Base-by-base conservation (phyloP, 192 early-diverging fungal species). In the Endogone sp. region DNA sequence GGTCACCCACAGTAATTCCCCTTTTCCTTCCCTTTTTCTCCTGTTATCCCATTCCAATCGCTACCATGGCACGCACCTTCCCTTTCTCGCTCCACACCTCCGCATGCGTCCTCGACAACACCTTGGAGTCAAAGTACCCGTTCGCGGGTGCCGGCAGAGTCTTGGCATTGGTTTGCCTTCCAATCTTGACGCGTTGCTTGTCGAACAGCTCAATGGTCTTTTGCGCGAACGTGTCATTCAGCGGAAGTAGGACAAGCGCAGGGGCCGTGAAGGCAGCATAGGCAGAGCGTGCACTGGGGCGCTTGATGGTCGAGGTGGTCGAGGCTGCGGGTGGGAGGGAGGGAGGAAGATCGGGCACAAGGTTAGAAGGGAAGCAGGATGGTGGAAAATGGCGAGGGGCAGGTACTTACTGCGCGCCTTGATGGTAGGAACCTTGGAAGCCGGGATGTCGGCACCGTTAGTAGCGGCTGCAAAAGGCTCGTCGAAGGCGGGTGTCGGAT, bases 51-150 rank as follows among this genome's bases (percentile, higher is more conserved):
- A 37, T n/a, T 54, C 75, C 27, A 8, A 28, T 10, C 9, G 10
- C 22, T 11, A 23, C 22, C 24, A 70, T 56, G 25, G 27, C 20
- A 66, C 31, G 20, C 72, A 31, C 89, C 74, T 85, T 86, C 24
- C 82, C 82, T n/a, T 78, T 68, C 4, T 89, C 85, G 66, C 72
- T 74, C 86, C 85, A 90, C 16, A 94, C 74, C 58, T 92, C 89
- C 25, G 92, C 93, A 72, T 94, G 93, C 27, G 77, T 79, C 26
- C 93, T 77, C 29, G 85, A 88, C 23, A 94, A 74, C 6, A 94
- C 93, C 73, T 93, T 94, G 56, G 90, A 87, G 71, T 94, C 92
- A 81, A 93, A 94, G 59, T 88, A 88, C 0, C 92, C 93, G 74
- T 94, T 94, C 27, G 64, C 70, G 3, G 85, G 71, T 29, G 82